These are phyloP conservation scores for Pyracantha coccinea DNA, from an alignment of 331 rosid species.

Conservation along the genomic window DNA sequence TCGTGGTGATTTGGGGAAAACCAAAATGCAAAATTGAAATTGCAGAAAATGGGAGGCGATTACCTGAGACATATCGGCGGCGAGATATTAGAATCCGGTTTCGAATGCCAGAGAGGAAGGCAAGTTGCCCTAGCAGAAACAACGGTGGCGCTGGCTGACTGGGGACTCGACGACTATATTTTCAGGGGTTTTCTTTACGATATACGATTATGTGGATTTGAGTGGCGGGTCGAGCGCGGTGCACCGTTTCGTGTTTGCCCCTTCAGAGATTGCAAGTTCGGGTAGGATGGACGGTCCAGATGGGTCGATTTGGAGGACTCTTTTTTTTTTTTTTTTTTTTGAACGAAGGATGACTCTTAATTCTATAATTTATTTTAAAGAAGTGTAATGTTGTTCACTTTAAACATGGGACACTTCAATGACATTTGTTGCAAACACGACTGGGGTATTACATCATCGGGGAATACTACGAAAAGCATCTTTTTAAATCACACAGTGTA, in stretches of 20 bases:
- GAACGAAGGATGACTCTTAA: no score
- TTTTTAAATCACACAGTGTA: no score
- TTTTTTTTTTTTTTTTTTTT: no score
- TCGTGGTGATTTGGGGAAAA: neutral
- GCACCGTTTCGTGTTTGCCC: neutral
- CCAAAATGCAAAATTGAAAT: neutral
- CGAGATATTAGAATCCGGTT: neutral
- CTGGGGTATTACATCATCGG: no score
- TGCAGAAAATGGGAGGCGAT: neutral
- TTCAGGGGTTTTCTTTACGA: neutral
- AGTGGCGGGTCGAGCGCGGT: neutral
- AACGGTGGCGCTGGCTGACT: neutral
- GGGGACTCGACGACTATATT: neutral
- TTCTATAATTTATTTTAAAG: no score
- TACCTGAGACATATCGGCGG: slow-evolving; percentile 78
- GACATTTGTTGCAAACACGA: no score
- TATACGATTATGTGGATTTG: slow-evolving; percentile 4
- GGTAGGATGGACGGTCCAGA: neutral
- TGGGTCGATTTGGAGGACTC: neutral
- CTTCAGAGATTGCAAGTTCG: neutral
- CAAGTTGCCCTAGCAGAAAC: neutral
- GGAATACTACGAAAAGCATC: no score
- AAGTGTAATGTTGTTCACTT: no score
- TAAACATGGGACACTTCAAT: no score
- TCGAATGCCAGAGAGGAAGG: neutral